Evolutionary conservation across 805 yeast species (phyloP), one percentile per base, ranked within the genome.

Genomic region (Hanseniaspora nectarophila): DNA sequence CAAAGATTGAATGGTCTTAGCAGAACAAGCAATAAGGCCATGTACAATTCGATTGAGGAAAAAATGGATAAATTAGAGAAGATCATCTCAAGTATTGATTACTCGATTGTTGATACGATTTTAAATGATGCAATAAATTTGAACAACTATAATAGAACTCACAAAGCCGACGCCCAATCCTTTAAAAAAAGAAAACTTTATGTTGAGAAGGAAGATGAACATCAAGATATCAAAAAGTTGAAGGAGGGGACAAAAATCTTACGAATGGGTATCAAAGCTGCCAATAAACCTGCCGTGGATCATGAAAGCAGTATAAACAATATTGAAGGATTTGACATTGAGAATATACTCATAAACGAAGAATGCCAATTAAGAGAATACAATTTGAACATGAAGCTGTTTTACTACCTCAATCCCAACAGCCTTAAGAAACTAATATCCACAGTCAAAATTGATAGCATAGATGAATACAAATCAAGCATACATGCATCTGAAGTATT

Each of bases 321-420:
- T 38, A 29, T 29, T 29, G 45, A 42, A 6, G 23, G 37, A 4
- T 26, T 10, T 28, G 43, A 37, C 26, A 18, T 47, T n/a, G 35
- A 29, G n/a, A 42, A 32, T 21, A 21, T 26, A 2, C 42, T 49
- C 20, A 18, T 49, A 24, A 13, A 26, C 16, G 46, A 49, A 28
- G 53, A 40, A 21, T 46, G 53, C n/a, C 46, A 49, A 15, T 23
- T 42, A 24, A 43, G 42, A 18, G 43, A 49, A 15, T 24, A 15
- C 10, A 42, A 42, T 28, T 15, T 24, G 1, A 42, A 43, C 26
- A 33, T 18, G 3, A 49, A 49, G 18, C 15, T 49, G 15, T 42
- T 49, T 34, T 49, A 39, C 21, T 49, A 49, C 26, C 29, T 49
- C 2, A 20, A 18, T 13, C 46, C 46, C 9, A 7, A 8, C 16